Base-by-base conservation (phyloP, 305 asterid genomes). In the Euphrasia arctica region DNA sequence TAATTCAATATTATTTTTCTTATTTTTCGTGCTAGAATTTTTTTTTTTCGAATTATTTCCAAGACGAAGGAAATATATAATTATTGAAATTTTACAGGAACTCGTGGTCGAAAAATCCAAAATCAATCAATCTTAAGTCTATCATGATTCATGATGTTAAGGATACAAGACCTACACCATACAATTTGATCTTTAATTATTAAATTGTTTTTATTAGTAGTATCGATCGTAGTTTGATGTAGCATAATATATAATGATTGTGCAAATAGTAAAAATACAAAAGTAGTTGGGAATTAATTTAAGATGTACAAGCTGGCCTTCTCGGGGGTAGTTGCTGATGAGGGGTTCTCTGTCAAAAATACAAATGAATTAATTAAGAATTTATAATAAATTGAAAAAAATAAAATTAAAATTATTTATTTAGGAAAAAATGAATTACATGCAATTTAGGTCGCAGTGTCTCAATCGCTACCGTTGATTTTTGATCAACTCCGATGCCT, bases 391-490 rank as follows among this genome's bases (percentile, higher is more conserved):
- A 10, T 5, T 54, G 7, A 54, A 1, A 25, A 54, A 54, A 25
- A 25, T 27, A 54, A 54, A 55, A 9, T 18, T 54, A 22, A 25
- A 9, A 54, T 7, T 55, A 55, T 10, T 4, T 55, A 28, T 55
- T 9, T 45, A 1, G 8, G 50, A 5, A 6, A 34, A 55, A 54
- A 61, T n/a, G 0, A 57, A 2, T 57, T 82, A 90, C 98, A 87
- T 91, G 66, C 34, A 91, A 71, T 67, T 91, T 91, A 34, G 98
- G 98, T 36, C 71, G 84, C 56, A 91, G 58, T 48, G 90, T 86
- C 82, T 91, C 98, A 41, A 84, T 81, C 31, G 88, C 91, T 52
- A 62, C 72, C 2, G 81, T 67, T 66, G 95, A 71, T 41, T 74
- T 69, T 47, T 80, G 75, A 68, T 79, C 76, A 47, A 71, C 71